These are phyloP conservation scores for Heracleum sosnowskyi DNA, from an alignment of 129 eudicot species.

Conservation along the genomic window DNA sequence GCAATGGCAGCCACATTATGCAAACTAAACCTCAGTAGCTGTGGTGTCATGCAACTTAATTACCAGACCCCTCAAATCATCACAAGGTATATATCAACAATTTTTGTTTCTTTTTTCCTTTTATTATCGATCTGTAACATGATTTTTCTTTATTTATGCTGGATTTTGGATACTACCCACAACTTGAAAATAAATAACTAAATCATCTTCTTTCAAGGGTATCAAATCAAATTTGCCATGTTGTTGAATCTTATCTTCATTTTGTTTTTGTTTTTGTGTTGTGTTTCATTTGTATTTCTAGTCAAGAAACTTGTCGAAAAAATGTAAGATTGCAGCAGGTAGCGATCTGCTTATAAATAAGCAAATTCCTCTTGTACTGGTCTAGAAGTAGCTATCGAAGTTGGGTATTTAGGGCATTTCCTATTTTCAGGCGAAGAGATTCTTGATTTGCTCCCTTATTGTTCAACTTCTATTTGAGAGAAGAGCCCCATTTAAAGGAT, in stretches of 20 bases:
- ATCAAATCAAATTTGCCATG: no score
- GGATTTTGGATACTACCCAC: neutral
- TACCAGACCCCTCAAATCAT: slow-evolving; percentile 17
- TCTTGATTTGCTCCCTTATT: no score
- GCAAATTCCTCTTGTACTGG: neutral
- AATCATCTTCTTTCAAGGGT: neutral
- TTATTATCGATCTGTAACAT: neutral
- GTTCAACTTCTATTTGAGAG: no score
- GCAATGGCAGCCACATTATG: slow-evolving; percentile 31
- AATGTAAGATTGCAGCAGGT: neutral
- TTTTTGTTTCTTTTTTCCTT: neutral
- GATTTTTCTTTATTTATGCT: neutral
- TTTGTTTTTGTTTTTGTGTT: neutral
- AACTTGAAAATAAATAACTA: neutral
- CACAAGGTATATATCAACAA: slow-evolving; percentile 21
- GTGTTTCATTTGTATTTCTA: neutral
- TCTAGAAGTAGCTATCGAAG: neutral
- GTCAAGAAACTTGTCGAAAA: neutral
- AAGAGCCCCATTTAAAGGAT: neutral
- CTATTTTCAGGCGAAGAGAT: neutral
- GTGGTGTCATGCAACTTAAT: slow-evolving; percentile 16
- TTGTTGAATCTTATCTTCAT: no score
- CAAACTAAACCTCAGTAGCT: slow-evolving; percentile 21
- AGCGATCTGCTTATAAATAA: neutral
- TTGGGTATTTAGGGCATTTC: neutral